Evolutionary conservation across 2,329 filamentous ascomycete genomes (phyloP), one percentile per base, ranked within the genome.

Genomic region (Aspergillus arachidicola): DNA sequence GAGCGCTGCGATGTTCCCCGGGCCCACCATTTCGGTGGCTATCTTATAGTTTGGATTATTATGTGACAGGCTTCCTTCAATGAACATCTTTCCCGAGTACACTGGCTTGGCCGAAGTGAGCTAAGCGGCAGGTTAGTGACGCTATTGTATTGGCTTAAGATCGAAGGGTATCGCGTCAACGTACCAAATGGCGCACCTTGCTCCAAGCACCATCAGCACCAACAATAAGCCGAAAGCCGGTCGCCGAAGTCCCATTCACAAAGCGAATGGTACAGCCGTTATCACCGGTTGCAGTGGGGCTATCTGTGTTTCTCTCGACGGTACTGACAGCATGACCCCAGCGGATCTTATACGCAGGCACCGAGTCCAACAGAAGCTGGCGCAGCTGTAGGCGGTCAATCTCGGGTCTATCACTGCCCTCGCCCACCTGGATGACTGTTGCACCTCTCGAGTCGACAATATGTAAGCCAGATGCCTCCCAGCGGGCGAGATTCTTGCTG

Each of bases 131-230:
- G 4, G 28, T 51, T 30, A 30, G 2, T 19, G 6, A 43, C 16
- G 12, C 1, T 4, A 23, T 5, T 7, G 10, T 23, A 5, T 23
- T 12, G n/a, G 1, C 2, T 21, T 7, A 14, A 11, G 11, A 23
- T 45, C 2, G 23, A 26, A 32, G 9, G 36, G 1, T 38, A 16
- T n/a, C 30, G 36, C n/a, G 16, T 34, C 10, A 30, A 68, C 69
- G 56, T 69, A 77, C 73, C 66, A 77, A 48, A 41, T 60, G 67
- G 58, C 72, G 68, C 3, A 74, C 55, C 63, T 78, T 82, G 9
- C 79, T 82, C 79, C 80, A 83, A 1, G 80, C 79, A 6, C 82
- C 82, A 67, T 84, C 82, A 11, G 79, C 81, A 5, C 83, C 83
- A 23, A 85, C 76, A 6, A 85, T 74, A 3, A 85, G 76, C 46